Evolutionary conservation across 352 stramenopile genomes (phyloP), one percentile per base, ranked within the genome.

Genomic region (Phytophthora uliginosa): DNA sequence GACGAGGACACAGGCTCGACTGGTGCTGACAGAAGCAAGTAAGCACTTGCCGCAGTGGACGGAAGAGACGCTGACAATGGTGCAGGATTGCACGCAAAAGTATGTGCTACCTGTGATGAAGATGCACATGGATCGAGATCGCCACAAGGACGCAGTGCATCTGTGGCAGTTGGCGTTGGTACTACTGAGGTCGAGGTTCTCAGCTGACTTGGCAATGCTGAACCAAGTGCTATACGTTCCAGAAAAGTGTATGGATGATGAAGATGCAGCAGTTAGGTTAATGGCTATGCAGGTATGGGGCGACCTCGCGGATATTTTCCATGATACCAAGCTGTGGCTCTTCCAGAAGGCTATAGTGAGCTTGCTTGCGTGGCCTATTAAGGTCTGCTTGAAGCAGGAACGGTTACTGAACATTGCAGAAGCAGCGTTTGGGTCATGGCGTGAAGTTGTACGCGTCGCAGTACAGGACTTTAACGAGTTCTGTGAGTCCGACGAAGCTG

Each of bases 41-140:
- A 69, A 71, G 22, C 66, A 89, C 18, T 40, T 76, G 6, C 8
- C 57, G 1, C 58, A 79, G 18, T 89, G 81, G 81, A 77, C 79
- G 6, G 20, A 76, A 1, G 73, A 76, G n/a, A 69, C 77, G 24
- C 36, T 80, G 0, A 42, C 55, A 13, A 77, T 74, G 57, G 54
- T 88, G 22, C 80, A 86, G 24, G 50, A 80, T 20, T 87, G 76
- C 22, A 70, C 76, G 5, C 56, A 80, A 7, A 68, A 92, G 63
- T 92, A 92, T 64, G 58, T 83, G 15, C 54, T 92, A 12, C 81
- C 84, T 33, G 67, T 78, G 15, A 89, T 94, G 73, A 86, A 92
- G 58, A 66, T 65, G 36, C 76, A 90, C 57, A 71, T 90, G 63
- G 80, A 82, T 24, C 59, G 76, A 10, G 58, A 82, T 17, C 72